Conservation (phyloP, 805 yeast species). For the Myxozyma kluyveri region DNA sequence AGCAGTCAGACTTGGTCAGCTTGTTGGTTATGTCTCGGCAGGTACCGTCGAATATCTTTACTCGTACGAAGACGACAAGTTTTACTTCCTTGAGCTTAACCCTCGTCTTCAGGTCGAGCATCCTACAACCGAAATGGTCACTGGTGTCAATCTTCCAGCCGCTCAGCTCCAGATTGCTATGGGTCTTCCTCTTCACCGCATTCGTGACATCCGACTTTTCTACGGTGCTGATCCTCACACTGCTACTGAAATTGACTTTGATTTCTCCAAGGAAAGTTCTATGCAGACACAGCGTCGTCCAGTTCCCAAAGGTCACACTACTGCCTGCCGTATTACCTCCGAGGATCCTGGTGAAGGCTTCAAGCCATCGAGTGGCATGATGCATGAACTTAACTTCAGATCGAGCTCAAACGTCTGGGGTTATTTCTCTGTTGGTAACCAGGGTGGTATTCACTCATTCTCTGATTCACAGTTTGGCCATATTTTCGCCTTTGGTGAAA, state of each 20-base stretch:
- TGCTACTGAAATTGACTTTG: constrained; percentile 84
- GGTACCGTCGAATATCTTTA: constrained; percentile 98
- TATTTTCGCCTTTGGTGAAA: constrained; percentile 98
- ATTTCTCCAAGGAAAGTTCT: constrained; percentile 70
- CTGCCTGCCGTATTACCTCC: constrained; percentile 98
- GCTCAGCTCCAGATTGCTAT: constrained; percentile 98
- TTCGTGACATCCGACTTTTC: constrained; percentile 84
- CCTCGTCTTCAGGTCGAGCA: constrained; percentile 99
- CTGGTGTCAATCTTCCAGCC: constrained; percentile 97
- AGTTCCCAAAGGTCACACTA: constrained; percentile 95
- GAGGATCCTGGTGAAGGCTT: constrained; percentile 99
- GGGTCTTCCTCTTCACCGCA: constrained; percentile 98
- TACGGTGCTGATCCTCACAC: constrained; percentile 97
- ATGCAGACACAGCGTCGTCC: constrained; percentile 85
- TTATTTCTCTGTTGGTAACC: constrained; percentile 94
- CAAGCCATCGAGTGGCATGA: constrained; percentile 96
- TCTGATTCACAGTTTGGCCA: constrained; percentile 99
- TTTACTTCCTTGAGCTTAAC: constrained; percentile 92
- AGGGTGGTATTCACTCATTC: constrained; percentile 95
- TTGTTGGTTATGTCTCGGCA: constrained; percentile 98
- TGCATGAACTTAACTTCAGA: constrained; percentile 94
- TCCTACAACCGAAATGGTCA: constrained; percentile 99
- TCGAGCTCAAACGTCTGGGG: constrained; percentile 99
- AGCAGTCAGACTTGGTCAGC: constrained; percentile 92
- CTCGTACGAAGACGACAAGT: constrained; percentile 89